A percentile compares a stretch with the other conserved stretches of the same genome.
Evolutionary conservation across 495 filamentous ascomycete genomes (phyloP).

Genomic region (Talaromyces proteolyticus): DNA sequence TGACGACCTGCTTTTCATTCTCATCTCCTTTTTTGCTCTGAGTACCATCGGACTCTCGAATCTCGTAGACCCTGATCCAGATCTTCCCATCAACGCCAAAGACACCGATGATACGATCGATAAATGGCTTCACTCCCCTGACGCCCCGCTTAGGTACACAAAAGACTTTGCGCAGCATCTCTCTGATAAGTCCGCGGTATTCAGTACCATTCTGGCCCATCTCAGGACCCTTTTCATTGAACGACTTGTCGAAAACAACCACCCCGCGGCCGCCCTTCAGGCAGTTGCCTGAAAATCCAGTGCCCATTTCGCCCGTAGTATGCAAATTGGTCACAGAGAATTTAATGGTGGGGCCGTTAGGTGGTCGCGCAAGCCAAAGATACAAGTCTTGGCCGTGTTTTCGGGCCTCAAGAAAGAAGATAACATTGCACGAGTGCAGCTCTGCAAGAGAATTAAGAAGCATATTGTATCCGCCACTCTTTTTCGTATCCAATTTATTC

Average conservation of each 20-base stretch:
- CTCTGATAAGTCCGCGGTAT: slow-evolving; percentile 43
- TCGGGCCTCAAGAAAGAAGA: slow-evolving; percentile 92
- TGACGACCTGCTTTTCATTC: slow-evolving; percentile 26
- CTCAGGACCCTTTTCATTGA: slow-evolving; percentile 59
- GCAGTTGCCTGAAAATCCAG: slow-evolving; percentile 88
- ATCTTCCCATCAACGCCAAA: slow-evolving; percentile 92
- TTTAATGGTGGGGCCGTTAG: slow-evolving; percentile 93
- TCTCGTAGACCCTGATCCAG: slow-evolving; percentile 94
- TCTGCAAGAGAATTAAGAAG: slow-evolving; percentile 95
- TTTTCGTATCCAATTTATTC: slow-evolving; percentile 94
- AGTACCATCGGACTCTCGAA: slow-evolving; percentile 68
- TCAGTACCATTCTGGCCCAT: slow-evolving; percentile 36
- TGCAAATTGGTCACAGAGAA: slow-evolving; percentile 60
- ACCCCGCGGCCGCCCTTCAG: slow-evolving; percentile 93
- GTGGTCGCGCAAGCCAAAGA: slow-evolving; percentile 87
- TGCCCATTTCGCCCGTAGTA: slow-evolving; percentile 82
- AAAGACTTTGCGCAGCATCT: slow-evolving; percentile 87
- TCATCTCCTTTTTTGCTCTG: slow-evolving; percentile 25
- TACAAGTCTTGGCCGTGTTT: slow-evolving; percentile 84
- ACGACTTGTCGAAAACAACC: slow-evolving; percentile 82
- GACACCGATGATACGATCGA: slow-evolving; percentile 92
- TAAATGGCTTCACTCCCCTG: slow-evolving; percentile 88
- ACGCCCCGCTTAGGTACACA: slow-evolving; percentile 79
- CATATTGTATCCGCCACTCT: slow-evolving; percentile 60
- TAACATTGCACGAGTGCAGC: slow-evolving; percentile 97